These are phyloP conservation scores for Pyrenophora seminiperda DNA, from an alignment of 2,329 filamentous ascomycete genomes.

Conservation along the genomic window DNA sequence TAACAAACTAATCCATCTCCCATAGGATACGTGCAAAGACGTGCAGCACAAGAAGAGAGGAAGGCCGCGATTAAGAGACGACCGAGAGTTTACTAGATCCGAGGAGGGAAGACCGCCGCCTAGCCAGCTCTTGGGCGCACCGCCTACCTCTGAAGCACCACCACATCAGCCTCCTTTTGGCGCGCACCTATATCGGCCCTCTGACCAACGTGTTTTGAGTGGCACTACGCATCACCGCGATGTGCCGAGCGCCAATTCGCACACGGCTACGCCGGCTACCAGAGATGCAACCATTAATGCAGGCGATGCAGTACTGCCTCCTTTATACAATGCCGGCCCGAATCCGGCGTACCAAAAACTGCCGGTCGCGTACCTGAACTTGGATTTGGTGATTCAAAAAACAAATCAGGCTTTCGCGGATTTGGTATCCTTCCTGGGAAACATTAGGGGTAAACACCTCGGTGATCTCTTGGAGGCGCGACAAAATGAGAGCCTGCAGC, in stretches of 20 bases:
- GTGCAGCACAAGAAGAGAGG: constrained; percentile 87
- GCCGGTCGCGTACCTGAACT: constrained; percentile 52
- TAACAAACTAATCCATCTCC: constrained; percentile 7
- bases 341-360: constrained; percentile 37
- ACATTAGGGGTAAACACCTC: constrained; percentile 49
- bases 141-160: constrained; percentile 28
- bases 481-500: constrained; percentile 51
- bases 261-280: constrained; percentile 20
- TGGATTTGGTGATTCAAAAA: constrained; percentile 55
- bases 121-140: constrained; percentile 32
- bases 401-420: constrained; percentile 53
- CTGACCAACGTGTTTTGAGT: constrained; percentile 31
- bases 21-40: constrained; percentile 75
- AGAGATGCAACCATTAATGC: constrained; percentile 22
- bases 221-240: constrained; percentile 25
- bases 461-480: constrained; percentile 51
- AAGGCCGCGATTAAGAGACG: constrained; percentile 74
- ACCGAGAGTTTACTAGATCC: constrained; percentile 42
- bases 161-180: constrained; percentile 30
- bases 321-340: constrained; percentile 31
- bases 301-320: constrained; percentile 21
- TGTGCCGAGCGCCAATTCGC: constrained; percentile 22
- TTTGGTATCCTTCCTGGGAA: constrained; percentile 48
- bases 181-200: constrained; percentile 27
- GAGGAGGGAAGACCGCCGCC: constrained; percentile 37